Evolutionary conservation across 306 rosid genomes (phyloP).

Genomic region (Castanea sativa): DNA sequence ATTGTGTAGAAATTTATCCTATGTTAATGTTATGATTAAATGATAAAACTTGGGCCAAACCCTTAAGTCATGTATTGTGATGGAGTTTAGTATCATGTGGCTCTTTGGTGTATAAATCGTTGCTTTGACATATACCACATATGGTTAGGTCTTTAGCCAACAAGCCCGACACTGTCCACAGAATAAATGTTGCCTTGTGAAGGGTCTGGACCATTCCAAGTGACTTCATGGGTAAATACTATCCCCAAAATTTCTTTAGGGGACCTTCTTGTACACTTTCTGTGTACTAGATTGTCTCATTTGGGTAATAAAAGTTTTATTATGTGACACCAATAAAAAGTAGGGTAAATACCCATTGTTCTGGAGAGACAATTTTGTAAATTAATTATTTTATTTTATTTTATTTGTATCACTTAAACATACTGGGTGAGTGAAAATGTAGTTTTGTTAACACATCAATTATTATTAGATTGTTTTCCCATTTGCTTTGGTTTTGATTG

Average conservation of each 20-base stretch:
- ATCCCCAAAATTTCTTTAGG: too few relatives aligned
- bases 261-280: too few relatives aligned
- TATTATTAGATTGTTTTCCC: not conserved
- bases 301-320: too few relatives aligned
- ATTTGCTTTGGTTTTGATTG: not conserved
- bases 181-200: not conserved
- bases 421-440: not conserved
- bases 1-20: not conserved
- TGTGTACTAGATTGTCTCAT: too few relatives aligned
- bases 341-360: not conserved
- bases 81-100: not conserved
- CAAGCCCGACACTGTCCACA: not conserved
- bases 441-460: not conserved
- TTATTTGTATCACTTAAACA: not conserved
- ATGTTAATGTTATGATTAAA: not conserved
- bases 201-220: not conserved
- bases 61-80: not conserved
- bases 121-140: not conserved
- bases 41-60: conserved; percentile 1
- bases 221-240: not conserved
- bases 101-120: not conserved
- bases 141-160: not conserved
- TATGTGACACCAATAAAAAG: too few relatives aligned
- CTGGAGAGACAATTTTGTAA: not conserved
- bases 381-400: not conserved